Evolutionary conservation across 225 moss, liverwort and hornwort genomes (phyloP), one percentile per base, ranked within the genome.

Genomic region (Straminergon stramineum): DNA sequence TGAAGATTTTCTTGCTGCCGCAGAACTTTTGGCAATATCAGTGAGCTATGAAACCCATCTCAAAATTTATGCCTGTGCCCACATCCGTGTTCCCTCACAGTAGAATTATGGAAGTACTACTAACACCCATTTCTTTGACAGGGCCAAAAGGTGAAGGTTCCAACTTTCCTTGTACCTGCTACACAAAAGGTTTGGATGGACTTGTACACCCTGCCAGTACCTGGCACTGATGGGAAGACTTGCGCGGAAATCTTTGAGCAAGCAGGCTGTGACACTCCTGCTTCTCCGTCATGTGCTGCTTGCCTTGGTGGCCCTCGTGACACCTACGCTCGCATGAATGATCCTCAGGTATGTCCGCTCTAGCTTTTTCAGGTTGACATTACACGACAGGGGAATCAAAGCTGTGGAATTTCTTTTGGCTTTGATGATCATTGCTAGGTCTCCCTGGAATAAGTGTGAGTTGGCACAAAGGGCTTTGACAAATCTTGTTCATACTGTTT

Each of bases 101-200:
- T 19, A 75, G 31, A 75, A 48, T 48, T 48, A 74, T 15, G 45
- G 74, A 74, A 45, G 45, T 74, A 45, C 45, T 28, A 45, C 9
- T 74, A 10, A 28, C 74, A 28, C 73, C 11, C 34, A 30, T 67
- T 68, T 86, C 43, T 37, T 43, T 83, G 78, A 84, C 91, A 98
- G 97, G 97, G 95, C 71, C 83, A 87, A 81, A 95, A 94, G 68
- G 98, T 99, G 75, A 97, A 97, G 94, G 98, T 97, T 32, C 97
- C 96, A 81, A 97, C 97, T 32, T 99, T 99, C 92, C 92, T 99
- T 89, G 97, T 99, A 35, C 98, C 96, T 87, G 96, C 98, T 70
- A 99, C 98, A 34, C 97, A 99, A 82, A 99, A 95, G 95, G 98
- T 97, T 48, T 98, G 96, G 98, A 92, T 96, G 97, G 98, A 98